These are phyloP conservation scores for Eimeria mitis DNA, from an alignment of 169 alveolate genomes.

Conservation along the genomic window DNA sequence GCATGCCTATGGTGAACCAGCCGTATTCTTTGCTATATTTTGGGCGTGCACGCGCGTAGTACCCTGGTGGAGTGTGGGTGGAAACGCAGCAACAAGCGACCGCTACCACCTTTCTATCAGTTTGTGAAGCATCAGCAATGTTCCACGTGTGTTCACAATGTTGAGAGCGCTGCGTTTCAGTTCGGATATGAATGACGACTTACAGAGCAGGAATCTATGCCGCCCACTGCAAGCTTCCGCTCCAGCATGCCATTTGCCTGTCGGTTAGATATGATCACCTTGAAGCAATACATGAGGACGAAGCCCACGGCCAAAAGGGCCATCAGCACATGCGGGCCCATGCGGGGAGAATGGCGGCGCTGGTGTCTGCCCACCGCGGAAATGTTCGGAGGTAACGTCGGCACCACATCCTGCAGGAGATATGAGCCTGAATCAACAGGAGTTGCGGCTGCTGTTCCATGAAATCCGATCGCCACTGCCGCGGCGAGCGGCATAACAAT, in stretches of 20 bases:
- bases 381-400: neutral
- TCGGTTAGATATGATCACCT: neutral
- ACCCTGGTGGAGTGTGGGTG: neutral
- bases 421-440: neutral
- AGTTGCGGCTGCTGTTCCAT: neutral
- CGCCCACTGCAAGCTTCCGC: neutral
- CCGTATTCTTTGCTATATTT: neutral
- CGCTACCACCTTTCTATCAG: neutral
- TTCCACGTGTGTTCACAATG: neutral
- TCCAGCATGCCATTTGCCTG: neutral
- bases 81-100: neutral
- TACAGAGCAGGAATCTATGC: constrained; percentile 9
- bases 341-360: neutral
- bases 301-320: neutral
- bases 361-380: neutral
- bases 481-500: neutral
- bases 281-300: neutral
- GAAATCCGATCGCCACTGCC: neutral
- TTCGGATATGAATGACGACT: neutral
- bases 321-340: neutral
- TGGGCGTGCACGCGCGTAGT: neutral
- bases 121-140: neutral
- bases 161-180: neutral
- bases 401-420: neutral
- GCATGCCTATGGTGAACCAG: neutral